A percentile compares a stretch with the other conserved stretches of the same genome.
Conservation (phyloP, 2,329 filamentous ascomycete genomes). For the Aspergillus ruber region DNA sequence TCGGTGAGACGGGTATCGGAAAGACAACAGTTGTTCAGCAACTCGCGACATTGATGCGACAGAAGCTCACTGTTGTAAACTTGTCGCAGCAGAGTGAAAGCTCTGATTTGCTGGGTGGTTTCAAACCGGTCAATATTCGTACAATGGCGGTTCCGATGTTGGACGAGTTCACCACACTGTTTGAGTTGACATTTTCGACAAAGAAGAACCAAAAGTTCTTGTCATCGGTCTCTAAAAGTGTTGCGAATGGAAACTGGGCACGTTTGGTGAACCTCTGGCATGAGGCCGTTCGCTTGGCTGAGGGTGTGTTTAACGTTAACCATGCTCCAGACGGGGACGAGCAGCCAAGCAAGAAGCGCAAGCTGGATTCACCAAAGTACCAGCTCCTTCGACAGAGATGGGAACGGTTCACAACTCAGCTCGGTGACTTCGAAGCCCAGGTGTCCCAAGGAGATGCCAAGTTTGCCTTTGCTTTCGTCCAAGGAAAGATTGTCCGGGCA, state of each 20-base stretch:
- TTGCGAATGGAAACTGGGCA: constrained; percentile 80
- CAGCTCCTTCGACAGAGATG: constrained; percentile 62
- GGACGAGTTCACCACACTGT: constrained; percentile 88
- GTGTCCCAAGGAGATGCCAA: constrained; percentile 62
- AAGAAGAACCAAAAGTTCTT: constrained; percentile 85
- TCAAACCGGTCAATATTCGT: constrained; percentile 89
- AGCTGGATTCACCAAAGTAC: constrained; percentile 49
- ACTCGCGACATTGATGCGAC: constrained; percentile 73
- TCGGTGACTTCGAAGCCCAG: constrained; percentile 75
- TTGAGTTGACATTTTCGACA: constrained; percentile 77
- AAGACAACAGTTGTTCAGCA: constrained; percentile 97
- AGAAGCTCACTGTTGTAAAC: constrained; percentile 87
- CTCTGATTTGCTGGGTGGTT: constrained; percentile 89
- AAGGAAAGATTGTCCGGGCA: constrained; percentile 95
- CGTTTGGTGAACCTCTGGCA: constrained; percentile 79
- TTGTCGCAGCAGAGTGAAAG: constrained; percentile 96
- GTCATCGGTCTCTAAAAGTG: constrained; percentile 69
- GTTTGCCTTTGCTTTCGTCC: constrained; percentile 94
- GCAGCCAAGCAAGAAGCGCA: constrained; percentile 67
- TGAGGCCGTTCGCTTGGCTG: constrained; percentile 82
- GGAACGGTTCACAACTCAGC: constrained; percentile 68
- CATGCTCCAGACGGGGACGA: constrained; percentile 44
- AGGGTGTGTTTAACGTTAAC: constrained; percentile 57
- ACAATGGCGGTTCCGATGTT: constrained; percentile 83
- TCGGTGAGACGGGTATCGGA: constrained; percentile 97